These are phyloP conservation scores for Fusarium mundagurra DNA, from an alignment of 2,329 filamentous ascomycete species.

Conservation along the genomic window DNA sequence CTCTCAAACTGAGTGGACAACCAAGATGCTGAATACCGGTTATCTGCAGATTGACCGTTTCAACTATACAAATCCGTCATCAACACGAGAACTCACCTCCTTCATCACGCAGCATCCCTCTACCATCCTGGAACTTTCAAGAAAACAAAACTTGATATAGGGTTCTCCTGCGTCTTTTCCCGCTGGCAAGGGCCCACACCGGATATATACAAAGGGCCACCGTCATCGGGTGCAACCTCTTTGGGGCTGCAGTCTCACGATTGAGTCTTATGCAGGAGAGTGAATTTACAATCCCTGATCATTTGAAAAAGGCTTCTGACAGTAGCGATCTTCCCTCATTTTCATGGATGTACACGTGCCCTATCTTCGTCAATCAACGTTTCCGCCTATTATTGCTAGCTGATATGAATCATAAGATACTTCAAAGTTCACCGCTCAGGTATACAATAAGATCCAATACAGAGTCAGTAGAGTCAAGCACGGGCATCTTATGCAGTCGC, in stretches of 20 bases:
- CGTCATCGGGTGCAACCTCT: constrained; percentile 16
- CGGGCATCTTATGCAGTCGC: not conserved
- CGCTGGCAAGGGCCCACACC: constrained; percentile 12
- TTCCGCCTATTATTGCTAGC: not conserved
- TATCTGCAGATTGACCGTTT: constrained; percentile 19
- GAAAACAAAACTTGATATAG: not conserved
- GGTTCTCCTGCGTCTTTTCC: constrained; percentile 5
- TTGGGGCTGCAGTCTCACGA: not conserved
- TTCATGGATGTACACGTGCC: constrained; percentile 20
- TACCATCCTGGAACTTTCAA: not conserved
- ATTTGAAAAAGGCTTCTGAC: not conserved
- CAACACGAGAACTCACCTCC: not conserved
- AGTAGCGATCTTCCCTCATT: constrained; percentile 6
- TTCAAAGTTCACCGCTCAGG: constrained; percentile 3
- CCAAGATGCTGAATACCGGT: not conserved
- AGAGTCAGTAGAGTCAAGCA: constrained; percentile 14
- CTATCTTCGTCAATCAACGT: not conserved
- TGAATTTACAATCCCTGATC: constrained; percentile 2
- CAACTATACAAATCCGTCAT: constrained; percentile 20
- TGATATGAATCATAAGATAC: not conserved
- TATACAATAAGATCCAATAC: not conserved
- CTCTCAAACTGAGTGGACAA: constrained; percentile 4
- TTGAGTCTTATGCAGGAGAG: constrained; percentile 12
- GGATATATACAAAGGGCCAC: not conserved
- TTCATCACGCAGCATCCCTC: not conserved